A percentile compares a stretch with the other conserved stretches of the same genome.
Conservation (phyloP, 2,329 filamentous ascomycete genomes). For the Aspergillus vadensis region DNA sequence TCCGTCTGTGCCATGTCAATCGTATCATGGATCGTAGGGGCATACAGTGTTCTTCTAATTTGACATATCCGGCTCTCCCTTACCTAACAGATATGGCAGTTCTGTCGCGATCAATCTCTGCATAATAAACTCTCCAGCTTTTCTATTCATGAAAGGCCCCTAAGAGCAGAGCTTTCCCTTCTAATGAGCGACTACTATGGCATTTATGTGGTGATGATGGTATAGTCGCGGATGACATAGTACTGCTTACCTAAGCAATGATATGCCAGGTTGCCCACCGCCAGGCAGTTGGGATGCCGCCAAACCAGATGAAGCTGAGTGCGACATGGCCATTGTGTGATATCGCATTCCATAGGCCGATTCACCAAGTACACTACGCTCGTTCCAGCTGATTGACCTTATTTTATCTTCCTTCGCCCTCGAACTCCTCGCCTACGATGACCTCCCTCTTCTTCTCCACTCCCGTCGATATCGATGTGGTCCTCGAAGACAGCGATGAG, state of each 20-base stretch:
- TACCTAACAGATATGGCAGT: not conserved
- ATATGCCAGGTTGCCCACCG: conserved; percentile 14
- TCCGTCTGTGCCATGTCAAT: not conserved
- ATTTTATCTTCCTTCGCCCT: not conserved
- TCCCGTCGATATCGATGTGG: conserved; percentile 97
- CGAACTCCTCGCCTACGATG: conserved; percentile 57
- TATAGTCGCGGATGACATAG: not conserved
- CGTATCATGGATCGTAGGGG: not conserved
- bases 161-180: not conserved
- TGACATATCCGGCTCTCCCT: not conserved
- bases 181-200: not conserved
- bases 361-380: conserved; percentile 13
- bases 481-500: conserved; percentile 92
- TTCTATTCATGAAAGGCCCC: not conserved
- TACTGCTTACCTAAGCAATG: conserved; percentile 21
- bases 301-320: conserved; percentile 17
- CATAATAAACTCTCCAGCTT: not conserved
- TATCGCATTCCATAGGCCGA: conserved; percentile 4
- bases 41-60: not conserved
- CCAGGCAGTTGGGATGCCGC: conserved; percentile 20
- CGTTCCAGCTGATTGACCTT: conserved; percentile 17
- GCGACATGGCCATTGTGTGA: conserved; percentile 12
- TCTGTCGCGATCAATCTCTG: not conserved
- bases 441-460: conserved; percentile 99
- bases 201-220: no score